Base-by-base conservation (phyloP, 306 rosid genomes). In the Ammopiptanthus mongolicus region DNA sequence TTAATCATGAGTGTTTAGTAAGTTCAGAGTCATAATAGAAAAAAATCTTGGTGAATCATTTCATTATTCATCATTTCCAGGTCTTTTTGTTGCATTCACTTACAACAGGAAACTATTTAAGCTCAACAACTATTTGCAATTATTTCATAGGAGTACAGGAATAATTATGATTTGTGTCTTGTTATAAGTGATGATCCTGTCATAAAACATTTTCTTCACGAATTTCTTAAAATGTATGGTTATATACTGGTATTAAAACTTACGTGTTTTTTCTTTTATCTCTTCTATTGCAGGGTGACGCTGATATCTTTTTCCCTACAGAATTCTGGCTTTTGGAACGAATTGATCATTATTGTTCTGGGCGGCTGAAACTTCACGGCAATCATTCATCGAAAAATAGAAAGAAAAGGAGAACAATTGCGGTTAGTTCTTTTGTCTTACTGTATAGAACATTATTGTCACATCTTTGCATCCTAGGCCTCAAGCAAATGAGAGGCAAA, bases 291-390 rank as follows among this genome's bases (percentile, higher is more conserved):
- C 90, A 94, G 98, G 98, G 98, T 72, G 97, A 94, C 46, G 98
- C 96, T 37, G 98, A 94, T 82, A 90, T 94, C 56, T 94, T 94
- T 74, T 91, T 94, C 78, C 97, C 98, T 41, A 94, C 98, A 2
- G 98, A 90, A 87, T 94, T 94, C 74, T 74, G 88, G 87, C 84
- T 94, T 78, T 84, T 94, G 84, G 98, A 94, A 77, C 89, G 53
- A 53, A 87, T 94, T 8, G 98, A 94, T 55, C 97, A 94, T 90
- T 90, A 84, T 79, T 90, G 97, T 82, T 91, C 98, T 39, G 96
- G 98, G 64, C 87, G 91, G 96, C 71, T 78, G 79, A 90, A 87
- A 77, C 81, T 79, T 53, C 77, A 70, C 5, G 78, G 69, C 10
- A 91, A 84, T 75, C 31, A 74, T 56, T 72, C 88, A 28, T 79